Base-by-base conservation (phyloP, 2,329 filamentous ascomycete genomes). In the Xylaria sp. region DNA sequence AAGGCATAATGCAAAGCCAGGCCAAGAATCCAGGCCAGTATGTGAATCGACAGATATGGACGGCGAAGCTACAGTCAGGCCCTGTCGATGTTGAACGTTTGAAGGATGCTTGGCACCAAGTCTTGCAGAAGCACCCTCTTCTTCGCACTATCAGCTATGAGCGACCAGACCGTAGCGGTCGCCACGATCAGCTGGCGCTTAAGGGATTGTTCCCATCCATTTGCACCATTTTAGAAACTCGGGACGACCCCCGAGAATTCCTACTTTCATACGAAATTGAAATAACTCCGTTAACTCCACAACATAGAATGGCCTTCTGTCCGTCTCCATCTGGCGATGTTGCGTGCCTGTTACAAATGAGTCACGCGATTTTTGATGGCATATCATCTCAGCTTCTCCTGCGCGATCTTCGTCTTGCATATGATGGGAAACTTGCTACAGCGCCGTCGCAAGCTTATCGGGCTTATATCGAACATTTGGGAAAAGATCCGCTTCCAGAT, bases 321-420 rank as follows among this genome's bases (percentile, higher is more conserved):
- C 10, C 51, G 20, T 65, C 62, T 2, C 44, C 46, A 5, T 9
- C 15, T 9, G 67, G 67, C 6, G 25, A 66, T 15, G 62, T 66
- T 23, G 57, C 54, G 1, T 63, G 57, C 34, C 15, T 65, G 34
- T 28, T 69, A 7, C 56, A 65, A 18, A 60, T 66, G 6, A 58
- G 63, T 41, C 67, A 69, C 39, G 50, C 63, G n/a, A 8, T 69
- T n/a, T 7, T 66, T 54, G 67, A 69, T 15, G 67, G 63, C 5
- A 41, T 51, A 32, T 69, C 67, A 2, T 0, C 2, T 0, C 62
- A 63, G n/a, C n/a, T 69, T 9, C 2, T 69, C n/a, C 3, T 65
- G 25, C 62, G 58, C 25, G 67, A 69, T 20, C 37, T 69, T 1
- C 18, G 57, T 13, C 52, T 66, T 13, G 67, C 67, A 2, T 69